Evolutionary conservation across 2,329 filamentous ascomycete genomes (phyloP).

Genomic region (Tolypocladium guangdongense): DNA sequence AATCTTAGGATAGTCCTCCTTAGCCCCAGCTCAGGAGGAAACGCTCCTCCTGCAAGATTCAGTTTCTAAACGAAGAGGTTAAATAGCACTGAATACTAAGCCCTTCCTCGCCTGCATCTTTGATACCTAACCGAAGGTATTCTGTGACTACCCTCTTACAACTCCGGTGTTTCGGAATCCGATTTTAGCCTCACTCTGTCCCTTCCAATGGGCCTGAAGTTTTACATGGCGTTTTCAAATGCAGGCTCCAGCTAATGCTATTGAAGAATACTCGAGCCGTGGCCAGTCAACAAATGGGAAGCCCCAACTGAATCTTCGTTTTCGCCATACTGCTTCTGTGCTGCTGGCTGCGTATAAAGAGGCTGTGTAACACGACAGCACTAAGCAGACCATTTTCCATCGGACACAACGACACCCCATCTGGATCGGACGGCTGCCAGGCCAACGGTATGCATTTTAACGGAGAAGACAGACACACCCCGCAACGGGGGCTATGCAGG

Average conservation of each 20-base stretch:
- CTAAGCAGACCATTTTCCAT: not conserved
- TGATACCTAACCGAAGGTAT: too few relatives aligned
- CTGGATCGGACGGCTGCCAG: not conserved
- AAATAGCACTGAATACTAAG: too few relatives aligned
- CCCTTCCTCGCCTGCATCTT: too few relatives aligned
- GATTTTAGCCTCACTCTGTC: not conserved
- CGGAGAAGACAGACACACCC: too few relatives aligned
- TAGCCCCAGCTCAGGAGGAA: too few relatives aligned
- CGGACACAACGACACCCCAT: not conserved
- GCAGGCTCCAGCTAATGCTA: not conserved
- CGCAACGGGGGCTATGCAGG: too few relatives aligned
- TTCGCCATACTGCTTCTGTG: not conserved
- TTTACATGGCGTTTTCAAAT: too few relatives aligned
- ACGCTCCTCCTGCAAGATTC: too few relatives aligned
- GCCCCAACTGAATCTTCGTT: not conserved
- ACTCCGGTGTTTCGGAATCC: not conserved
- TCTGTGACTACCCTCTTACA: too few relatives aligned
- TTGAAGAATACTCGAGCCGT: not conserved
- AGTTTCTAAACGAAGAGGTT: too few relatives aligned
- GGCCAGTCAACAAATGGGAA: not conserved
- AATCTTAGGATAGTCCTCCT: too few relatives aligned
- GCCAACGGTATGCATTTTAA: not conserved
- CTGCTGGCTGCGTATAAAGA: not conserved
- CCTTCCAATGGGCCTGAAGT: too few relatives aligned
- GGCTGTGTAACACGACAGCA: not conserved